Conservation (phyloP, 2,329 filamentous ascomycete species). For the Ceratocystis papillata region DNA sequence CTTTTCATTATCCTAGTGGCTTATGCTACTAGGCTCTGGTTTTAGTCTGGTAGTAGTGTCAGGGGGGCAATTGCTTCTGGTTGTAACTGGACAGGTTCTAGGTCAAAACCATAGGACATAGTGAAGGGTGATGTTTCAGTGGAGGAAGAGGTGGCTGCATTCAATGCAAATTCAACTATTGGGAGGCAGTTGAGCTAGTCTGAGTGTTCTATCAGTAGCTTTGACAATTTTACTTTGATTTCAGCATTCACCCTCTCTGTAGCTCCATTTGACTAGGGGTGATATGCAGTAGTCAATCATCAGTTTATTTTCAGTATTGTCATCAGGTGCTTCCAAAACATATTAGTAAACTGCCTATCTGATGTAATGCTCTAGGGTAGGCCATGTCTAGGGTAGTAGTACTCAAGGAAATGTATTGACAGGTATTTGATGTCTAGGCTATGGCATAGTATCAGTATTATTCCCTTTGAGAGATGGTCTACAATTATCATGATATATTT, state of each 20-base stretch:
- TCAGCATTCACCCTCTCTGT: not conserved
- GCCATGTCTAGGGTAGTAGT: not conserved
- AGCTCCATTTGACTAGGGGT: not conserved
- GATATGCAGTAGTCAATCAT: not conserved
- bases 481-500: too few relatives aligned
- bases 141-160: not conserved
- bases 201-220: not conserved
- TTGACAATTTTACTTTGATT: not conserved
- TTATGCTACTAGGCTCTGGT: too few relatives aligned
- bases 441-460: too few relatives aligned
- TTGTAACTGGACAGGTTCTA: too few relatives aligned
- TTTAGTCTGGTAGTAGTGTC: too few relatives aligned
- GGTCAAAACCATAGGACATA: not conserved
- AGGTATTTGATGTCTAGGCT: not conserved
- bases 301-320: not conserved
- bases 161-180: not conserved
- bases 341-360: not conserved
- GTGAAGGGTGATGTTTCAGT: not conserved
- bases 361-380: not conserved
- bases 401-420: not conserved
- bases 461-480: too few relatives aligned
- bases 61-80: too few relatives aligned
- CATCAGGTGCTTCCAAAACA: not conserved
- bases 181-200: not conserved
- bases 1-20: too few relatives aligned